A percentile compares a stretch with the other conserved stretches of the same genome.
phyloP scores from a whole-genome alignment of 2,329 filamentous ascomycete genomes.

The Aspergillus chevalieri region DNA sequence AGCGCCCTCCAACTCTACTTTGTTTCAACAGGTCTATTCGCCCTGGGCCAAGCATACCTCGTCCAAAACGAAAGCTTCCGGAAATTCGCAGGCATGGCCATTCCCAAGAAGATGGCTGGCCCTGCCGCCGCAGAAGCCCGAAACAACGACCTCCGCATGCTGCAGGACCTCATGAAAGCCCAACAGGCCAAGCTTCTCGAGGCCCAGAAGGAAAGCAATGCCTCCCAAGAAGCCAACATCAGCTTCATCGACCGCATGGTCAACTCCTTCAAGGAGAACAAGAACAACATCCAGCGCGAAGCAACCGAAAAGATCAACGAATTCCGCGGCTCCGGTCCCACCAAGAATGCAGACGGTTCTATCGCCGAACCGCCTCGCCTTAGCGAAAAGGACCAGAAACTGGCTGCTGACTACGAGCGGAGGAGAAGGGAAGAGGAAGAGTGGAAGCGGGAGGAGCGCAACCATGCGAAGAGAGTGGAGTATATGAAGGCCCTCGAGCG shows the following conservation, averaged over 20 bases:
- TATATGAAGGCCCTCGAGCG: constrained; percentile 18
- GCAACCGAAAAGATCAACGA: constrained; percentile 7
- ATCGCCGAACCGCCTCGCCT: constrained; percentile 15
- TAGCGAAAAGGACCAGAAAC: constrained; percentile 26
- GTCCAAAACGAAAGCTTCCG: constrained; percentile 35
- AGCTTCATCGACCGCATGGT: constrained; percentile 22
- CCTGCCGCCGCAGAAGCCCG: neutral
- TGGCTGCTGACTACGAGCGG: constrained; percentile 25
- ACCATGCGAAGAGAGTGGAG: constrained; percentile 26
- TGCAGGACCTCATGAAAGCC: neutral
- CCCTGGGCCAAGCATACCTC: constrained; percentile 40
- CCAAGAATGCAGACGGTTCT: constrained; percentile 16
- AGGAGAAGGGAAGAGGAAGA: constrained; percentile 21
- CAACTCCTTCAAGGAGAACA: constrained; percentile 16
- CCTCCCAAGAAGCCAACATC: neutral
- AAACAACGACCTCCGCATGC: neutral
- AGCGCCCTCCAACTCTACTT: constrained; percentile 61
- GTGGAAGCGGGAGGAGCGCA: constrained; percentile 29
- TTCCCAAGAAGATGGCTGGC: constrained; percentile 4
- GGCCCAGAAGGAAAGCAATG: neutral
- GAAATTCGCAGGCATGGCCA: constrained; percentile 19
- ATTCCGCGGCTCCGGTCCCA: constrained; percentile 13
- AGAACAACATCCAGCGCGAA: constrained; percentile 15
- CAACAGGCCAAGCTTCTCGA: neutral
- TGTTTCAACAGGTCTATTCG: constrained; percentile 36